phyloP scores from a whole-genome alignment of 2,329 filamentous ascomycete species.

The Xylariaceae sp. region DNA sequence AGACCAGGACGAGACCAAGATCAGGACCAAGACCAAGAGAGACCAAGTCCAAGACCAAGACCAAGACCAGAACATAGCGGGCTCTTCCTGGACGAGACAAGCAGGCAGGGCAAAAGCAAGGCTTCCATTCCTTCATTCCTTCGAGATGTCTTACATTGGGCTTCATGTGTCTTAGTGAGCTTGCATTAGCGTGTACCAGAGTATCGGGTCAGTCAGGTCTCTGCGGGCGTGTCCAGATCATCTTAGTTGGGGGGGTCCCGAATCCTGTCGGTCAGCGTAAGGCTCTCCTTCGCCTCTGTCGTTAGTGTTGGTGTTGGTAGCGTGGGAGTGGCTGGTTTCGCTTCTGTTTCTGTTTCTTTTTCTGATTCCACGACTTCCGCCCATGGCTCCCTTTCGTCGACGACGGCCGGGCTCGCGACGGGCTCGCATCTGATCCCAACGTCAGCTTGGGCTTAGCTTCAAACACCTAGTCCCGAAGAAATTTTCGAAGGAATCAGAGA shows the following conservation, averaged over 20 bases:
- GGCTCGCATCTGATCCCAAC: background rate
- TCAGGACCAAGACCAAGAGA: too few relatives aligned
- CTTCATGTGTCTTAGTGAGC: constrained; percentile 25
- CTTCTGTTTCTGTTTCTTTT: background rate
- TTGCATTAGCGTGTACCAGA: constrained; percentile 35
- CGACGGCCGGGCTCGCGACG: background rate
- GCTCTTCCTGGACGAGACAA: background rate
- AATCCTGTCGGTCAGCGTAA: constrained; percentile 7
- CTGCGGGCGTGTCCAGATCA: constrained; percentile 25
- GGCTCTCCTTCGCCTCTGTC: background rate
- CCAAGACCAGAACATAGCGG: background rate
- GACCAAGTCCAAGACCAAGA: too few relatives aligned
- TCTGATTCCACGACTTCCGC: background rate
- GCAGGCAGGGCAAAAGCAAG: background rate
- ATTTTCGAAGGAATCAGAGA: constrained; percentile 3
- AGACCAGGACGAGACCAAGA: too few relatives aligned
- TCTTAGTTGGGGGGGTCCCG: constrained; percentile 3
- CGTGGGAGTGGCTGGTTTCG: background rate
- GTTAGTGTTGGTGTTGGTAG: too few relatives aligned
- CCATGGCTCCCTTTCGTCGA: background rate
- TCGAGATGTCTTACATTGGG: constrained; percentile 27
- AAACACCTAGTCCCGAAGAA: constrained; percentile 7
- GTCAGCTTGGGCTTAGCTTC: constrained; percentile 7
- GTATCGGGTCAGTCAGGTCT: constrained; percentile 30
- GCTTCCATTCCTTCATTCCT: constrained; percentile 13